Conservation (phyloP, 257 asterid species). For the Lithospermum erythrorhizon region DNA sequence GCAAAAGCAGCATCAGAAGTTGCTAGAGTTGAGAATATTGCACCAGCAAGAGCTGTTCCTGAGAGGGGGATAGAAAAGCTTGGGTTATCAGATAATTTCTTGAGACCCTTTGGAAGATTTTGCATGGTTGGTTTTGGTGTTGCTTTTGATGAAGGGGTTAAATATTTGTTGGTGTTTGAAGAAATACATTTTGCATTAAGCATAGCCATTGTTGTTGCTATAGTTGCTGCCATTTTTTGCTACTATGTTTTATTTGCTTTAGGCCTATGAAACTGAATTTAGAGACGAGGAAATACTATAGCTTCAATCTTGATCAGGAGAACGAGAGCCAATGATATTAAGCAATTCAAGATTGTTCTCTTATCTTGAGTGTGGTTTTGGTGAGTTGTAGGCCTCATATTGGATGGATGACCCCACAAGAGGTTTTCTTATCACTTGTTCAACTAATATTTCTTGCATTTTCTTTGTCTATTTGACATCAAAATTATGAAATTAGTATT, state of each 20-base stretch:
- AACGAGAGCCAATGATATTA: slow-evolving; percentile 33
- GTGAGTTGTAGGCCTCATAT: slow-evolving; percentile 43
- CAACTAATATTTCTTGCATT: too few species aligned
- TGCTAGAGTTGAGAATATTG: slow-evolving; percentile 65
- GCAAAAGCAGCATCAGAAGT: slow-evolving; percentile 70
- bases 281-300: not conserved
- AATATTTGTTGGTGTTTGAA: slow-evolving; percentile 18
- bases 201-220: slow-evolving; percentile 62
- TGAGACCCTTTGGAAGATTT: slow-evolving; percentile 33
- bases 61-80: slow-evolving; percentile 18
- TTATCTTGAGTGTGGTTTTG: slow-evolving; percentile 45
- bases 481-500: not conserved
- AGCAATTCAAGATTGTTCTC: slow-evolving; percentile 44
- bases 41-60: slow-evolving; percentile 53
- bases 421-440: slow-evolving; percentile 42
- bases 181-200: slow-evolving; percentile 49
- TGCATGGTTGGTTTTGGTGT: slow-evolving; percentile 26
- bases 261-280: slow-evolving; percentile 6
- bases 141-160: slow-evolving; percentile 18
- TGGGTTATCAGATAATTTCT: slow-evolving; percentile 2
- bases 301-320: slow-evolving; percentile 4
- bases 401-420: slow-evolving; percentile 20
- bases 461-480: not conserved
- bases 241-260: not conserved
- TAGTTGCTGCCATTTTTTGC: slow-evolving; percentile 61